Conservation (phyloP, 495 filamentous ascomycete genomes). For the Penicillium lividum region DNA sequence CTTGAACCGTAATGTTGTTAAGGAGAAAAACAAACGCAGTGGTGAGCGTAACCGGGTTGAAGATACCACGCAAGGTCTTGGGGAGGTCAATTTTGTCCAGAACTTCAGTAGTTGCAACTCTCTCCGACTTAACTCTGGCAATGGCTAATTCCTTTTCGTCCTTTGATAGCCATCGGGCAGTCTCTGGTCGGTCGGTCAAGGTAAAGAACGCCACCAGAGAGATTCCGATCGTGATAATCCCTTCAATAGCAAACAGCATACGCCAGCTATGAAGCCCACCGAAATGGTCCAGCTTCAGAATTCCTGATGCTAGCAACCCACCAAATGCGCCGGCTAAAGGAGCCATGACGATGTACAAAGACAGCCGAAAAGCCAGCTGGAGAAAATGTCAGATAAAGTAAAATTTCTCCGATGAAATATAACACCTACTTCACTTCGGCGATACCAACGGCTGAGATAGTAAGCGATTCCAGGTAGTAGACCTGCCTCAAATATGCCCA, state of each 20-base stretch:
- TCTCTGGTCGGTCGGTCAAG: constrained; percentile 67
- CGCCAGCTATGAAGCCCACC: constrained; percentile 60
- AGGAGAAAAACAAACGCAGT: constrained; percentile 54
- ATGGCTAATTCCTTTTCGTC: constrained; percentile 66
- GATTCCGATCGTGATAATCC: constrained; percentile 64
- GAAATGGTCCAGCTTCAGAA: constrained; percentile 46
- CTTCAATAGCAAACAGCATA: constrained; percentile 76
- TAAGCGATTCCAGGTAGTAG: constrained; percentile 75
- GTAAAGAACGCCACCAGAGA: constrained; percentile 58
- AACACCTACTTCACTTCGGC: constrained; percentile 52
- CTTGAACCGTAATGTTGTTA: constrained; percentile 57
- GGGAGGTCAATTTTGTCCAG: constrained; percentile 49
- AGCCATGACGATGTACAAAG: constrained; percentile 57
- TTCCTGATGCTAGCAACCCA: constrained; percentile 64
- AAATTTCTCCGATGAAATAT: neutral
- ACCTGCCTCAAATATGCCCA: constrained; percentile 69
- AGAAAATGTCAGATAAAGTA: neutral
- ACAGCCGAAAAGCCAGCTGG: constrained; percentile 57
- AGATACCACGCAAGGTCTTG: constrained; percentile 51
- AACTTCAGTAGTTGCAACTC: constrained; percentile 63
- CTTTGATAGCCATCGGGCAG: constrained; percentile 62
- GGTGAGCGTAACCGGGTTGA: constrained; percentile 49
- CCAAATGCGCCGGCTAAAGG: constrained; percentile 71
- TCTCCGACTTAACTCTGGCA: constrained; percentile 63
- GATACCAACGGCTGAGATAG: constrained; percentile 72